These are phyloP conservation scores for Rhododendron molle DNA, from an alignment of 148 eudicot species.

Conservation along the genomic window DNA sequence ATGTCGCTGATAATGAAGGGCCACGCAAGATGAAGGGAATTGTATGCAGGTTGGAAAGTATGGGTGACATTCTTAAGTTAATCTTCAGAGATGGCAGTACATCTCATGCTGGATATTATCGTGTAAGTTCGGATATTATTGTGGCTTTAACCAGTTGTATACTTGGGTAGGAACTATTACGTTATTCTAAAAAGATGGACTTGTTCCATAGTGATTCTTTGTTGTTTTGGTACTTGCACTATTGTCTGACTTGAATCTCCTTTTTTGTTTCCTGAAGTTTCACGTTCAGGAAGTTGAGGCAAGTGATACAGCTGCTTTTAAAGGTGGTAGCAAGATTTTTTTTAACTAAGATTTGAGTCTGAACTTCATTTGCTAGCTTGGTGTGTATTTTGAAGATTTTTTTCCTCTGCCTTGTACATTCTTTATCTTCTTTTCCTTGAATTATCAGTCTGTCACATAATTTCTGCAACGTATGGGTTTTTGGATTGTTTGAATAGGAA, in stretches of 20 bases:
- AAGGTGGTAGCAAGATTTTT: slow-evolving; percentile 31
- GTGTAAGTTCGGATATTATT: slow-evolving; percentile 46
- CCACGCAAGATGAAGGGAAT: slow-evolving; percentile 45
- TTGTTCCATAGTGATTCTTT: background rate
- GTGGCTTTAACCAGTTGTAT: background rate
- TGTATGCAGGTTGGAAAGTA: slow-evolving; percentile 68
- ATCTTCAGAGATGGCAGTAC: slow-evolving; percentile 72
- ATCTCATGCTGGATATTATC: slow-evolving; percentile 81
- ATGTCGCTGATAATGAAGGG: slow-evolving; percentile 46
- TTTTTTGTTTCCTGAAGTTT: slow-evolving; percentile 43
- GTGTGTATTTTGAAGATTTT: background rate
- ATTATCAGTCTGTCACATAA: background rate
- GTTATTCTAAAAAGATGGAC: background rate
- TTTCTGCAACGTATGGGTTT: background rate
- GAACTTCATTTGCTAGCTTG: background rate
- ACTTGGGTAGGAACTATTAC: background rate
- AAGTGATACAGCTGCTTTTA: slow-evolving; percentile 40
- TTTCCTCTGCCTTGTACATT: background rate
- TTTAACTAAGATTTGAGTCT: background rate
- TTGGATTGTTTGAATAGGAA: background rate
- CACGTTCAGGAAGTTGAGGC: slow-evolving; percentile 77
- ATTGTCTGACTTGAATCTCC: slow-evolving; percentile 16
- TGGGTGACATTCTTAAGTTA: slow-evolving; percentile 70
- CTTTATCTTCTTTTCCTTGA: background rate
- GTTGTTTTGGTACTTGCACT: background rate